These are phyloP conservation scores for Chloranthus sessilifolius DNA, from an alignment of 164 flowering plant species.

Conservation along the genomic window DNA sequence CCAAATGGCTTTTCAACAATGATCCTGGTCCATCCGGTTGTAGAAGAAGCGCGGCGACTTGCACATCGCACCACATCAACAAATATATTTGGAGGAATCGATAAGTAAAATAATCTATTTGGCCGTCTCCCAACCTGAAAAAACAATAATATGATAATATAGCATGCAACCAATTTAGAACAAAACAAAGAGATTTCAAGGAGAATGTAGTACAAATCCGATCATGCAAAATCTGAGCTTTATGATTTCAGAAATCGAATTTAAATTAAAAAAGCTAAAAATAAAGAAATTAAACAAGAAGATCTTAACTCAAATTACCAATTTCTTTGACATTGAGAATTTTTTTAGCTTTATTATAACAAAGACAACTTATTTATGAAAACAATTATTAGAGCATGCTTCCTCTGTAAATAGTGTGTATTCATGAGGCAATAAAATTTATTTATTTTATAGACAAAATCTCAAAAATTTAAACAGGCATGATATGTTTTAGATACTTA, in stretches of 20 bases:
- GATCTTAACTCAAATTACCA: no score
- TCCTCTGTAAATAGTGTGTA: no score
- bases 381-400: no score
- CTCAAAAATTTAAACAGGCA: no score
- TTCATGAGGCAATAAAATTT: no score
- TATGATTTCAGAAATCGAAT: not conserved
- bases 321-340: no score
- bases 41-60: conserved; percentile 58
- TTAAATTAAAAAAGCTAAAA: not conserved
- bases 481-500: no score
- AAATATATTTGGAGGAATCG: conserved; percentile 83
- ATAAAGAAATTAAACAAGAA: not conserved
- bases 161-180: not conserved
- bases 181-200: not conserved
- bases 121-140: conserved; percentile 55
- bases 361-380: no score
- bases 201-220: not conserved
- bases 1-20: conserved; percentile 97
- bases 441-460: no score
- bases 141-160: not conserved
- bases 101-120: conserved; percentile 79
- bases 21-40: conserved; percentile 82
- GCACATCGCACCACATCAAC: conserved; percentile 79
- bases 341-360: no score
- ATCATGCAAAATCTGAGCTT: not conserved